Evolutionary conservation across 305 asterid species (phyloP).

Genomic region (Ilex paraguariensis): DNA sequence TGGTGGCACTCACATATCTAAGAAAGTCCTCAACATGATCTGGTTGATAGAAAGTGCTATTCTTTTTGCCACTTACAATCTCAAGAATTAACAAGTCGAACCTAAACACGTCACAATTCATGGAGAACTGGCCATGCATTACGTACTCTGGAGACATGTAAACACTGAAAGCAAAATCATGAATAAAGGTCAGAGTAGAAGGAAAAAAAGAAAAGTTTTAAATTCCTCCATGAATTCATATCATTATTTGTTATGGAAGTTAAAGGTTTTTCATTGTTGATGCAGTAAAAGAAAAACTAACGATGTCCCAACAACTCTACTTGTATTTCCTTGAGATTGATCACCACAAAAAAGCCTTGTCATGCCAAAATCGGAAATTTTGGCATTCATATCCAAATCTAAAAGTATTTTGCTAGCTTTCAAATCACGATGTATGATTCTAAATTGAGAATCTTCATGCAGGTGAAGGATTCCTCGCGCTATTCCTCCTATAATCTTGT

Average conservation of each 20-base stretch:
- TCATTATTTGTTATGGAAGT: no score
- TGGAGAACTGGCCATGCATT: background rate
- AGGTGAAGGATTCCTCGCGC: slow-evolving; percentile 40
- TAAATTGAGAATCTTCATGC: slow-evolving; percentile 34
- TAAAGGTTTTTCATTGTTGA: no score
- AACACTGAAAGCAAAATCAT: background rate
- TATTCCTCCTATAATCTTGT: background rate
- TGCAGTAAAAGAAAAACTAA: background rate
- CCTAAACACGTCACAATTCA: background rate
- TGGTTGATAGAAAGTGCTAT: background rate
- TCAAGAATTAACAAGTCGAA: background rate
- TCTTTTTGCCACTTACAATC: background rate
- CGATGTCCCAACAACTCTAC: background rate
- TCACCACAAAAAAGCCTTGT: background rate
- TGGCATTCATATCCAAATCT: background rate
- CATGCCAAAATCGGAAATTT: background rate
- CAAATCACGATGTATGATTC: slow-evolving; percentile 2
- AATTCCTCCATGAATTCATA: no score
- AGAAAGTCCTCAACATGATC: background rate
- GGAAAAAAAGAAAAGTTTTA: no score
- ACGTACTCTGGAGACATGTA: background rate
- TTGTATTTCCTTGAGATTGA: background rate
- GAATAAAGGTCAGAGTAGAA: no score
- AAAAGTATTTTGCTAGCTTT: no score
- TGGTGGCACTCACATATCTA: background rate